phyloP scores from a whole-genome alignment of 148 eudicot species.

The Vaccinium darrowii region DNA sequence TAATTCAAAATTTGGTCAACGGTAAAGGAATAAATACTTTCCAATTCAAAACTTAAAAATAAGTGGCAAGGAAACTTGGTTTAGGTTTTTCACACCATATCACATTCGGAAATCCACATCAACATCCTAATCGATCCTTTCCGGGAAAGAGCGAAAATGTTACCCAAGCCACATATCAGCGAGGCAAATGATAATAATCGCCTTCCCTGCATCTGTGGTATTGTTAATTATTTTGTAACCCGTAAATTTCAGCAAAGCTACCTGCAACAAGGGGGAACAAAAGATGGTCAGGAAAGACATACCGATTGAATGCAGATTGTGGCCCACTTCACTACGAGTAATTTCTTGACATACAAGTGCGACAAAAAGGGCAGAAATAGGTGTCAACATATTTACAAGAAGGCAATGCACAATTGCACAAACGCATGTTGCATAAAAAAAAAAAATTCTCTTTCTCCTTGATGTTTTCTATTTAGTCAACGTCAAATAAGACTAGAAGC shows the following conservation, averaged over 20 bases:
- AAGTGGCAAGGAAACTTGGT: neutral
- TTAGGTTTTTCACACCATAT: neutral
- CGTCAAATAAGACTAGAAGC: neutral
- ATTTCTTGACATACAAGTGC: neutral
- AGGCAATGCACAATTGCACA: neutral
- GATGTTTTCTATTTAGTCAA: neutral
- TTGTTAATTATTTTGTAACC: slow-evolving; percentile 90
- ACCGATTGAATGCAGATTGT: neutral
- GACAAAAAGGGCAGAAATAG: neutral
- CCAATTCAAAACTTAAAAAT: neutral
- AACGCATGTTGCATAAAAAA: neutral
- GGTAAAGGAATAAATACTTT: slow-evolving; percentile 1
- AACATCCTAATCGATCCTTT: slow-evolving; percentile 3
- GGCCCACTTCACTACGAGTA: neutral
- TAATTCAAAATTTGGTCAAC: neutral
- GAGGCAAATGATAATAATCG: slow-evolving; percentile 77
- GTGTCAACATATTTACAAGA: neutral
- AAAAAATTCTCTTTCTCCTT: neutral
- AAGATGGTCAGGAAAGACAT: slow-evolving; percentile 16
- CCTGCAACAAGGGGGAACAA: slow-evolving; percentile 52
- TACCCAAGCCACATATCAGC: slow-evolving; percentile 97
- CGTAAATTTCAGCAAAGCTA: slow-evolving; percentile 92
- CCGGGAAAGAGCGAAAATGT: slow-evolving; percentile 14
- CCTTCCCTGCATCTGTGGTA: slow-evolving; percentile 92
- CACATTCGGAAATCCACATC: neutral